Base-by-base conservation (phyloP, 2,329 filamentous ascomycete genomes). In the Neophaeococcomyces mojaviensis region DNA sequence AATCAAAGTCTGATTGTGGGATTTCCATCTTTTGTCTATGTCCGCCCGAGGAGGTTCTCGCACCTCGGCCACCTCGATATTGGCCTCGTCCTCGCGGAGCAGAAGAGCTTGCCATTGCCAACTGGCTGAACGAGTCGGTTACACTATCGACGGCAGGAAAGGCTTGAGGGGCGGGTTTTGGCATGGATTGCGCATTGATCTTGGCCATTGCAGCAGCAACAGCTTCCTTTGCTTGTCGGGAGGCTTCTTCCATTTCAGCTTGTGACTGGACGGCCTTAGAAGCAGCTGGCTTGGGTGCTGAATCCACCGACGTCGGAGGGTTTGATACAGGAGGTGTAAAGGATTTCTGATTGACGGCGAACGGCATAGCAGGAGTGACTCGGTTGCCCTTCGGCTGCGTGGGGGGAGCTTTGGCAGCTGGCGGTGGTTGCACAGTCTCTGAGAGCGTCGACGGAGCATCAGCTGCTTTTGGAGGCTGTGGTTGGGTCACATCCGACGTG, bases 1-100 rank as follows among this genome's bases (percentile, higher is more conserved):
- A 98, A 61, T 98, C 90, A 58, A 89, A 98, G 61, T 97, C 92
- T 1, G 86, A 82, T 39, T 84, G 79, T 0, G 92, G 92, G 2
- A 98, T 86, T 44, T 95, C 89, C 26, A 97, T 80, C 68, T 87
- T 92, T 56, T 75, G 70, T 39, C 74, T 68, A 48, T 69, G 62
- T 47, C 64, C 59, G 42, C 64, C 59, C 37, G 73, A 69, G 49
- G 68, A 61, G 43, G 41, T 50, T 26, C 44, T 51, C 34, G 64
- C 67, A 26, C 71, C 70, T 45, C 71, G 64, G 28, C 68, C 69
- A 37, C 75, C 71, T 42, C 76, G 63, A 45, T 59, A 52, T 36
- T 62, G 59, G 18, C 65, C 67, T 48, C 66, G 61, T 46, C 63
- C 68, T 22, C 65, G 68, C 39, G 54, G 55, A 39, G 54, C 57